Conservation (phyloP, 2,329 filamentous ascomycete species). For the Aurifilum marmelostoma region DNA sequence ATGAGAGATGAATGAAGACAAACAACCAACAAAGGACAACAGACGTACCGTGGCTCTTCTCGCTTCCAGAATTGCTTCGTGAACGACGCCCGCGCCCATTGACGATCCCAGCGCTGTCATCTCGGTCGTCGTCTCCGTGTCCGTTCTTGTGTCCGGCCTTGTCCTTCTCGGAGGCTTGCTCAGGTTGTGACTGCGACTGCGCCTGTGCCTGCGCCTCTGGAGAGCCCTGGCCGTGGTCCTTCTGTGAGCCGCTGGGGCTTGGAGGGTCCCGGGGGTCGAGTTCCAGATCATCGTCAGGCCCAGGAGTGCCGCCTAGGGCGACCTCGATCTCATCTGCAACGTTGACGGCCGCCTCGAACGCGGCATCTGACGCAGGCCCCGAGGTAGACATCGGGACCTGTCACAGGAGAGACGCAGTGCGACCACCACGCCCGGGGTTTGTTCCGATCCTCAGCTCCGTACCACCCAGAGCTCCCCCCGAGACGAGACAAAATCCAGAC, state of each 20-base stretch:
- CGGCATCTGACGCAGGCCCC: slow-evolving; percentile 24
- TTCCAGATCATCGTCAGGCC: slow-evolving; percentile 8
- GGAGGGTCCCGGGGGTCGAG: slow-evolving; percentile 6
- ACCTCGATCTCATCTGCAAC: slow-evolving; percentile 29
- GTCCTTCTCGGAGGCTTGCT: slow-evolving; percentile 9
- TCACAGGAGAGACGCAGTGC: slow-evolving; percentile 25
- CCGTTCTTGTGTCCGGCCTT: neutral
- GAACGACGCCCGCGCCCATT: slow-evolving; percentile 5
- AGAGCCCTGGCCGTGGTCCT: slow-evolving; percentile 5
- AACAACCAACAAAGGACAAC: neutral
- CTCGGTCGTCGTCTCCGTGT: neutral
- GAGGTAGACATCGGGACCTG: slow-evolving; percentile 28
- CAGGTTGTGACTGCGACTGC: slow-evolving; percentile 15
- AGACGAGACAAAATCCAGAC: slow-evolving; percentile 13
- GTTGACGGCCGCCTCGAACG: slow-evolving; percentile 26
- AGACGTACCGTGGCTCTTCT: slow-evolving; percentile 16
- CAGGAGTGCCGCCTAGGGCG: slow-evolving; percentile 20
- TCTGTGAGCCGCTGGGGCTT: slow-evolving; percentile 5
- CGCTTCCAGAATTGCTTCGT: slow-evolving; percentile 22
- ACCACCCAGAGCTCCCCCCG: neutral
- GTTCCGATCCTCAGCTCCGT: neutral
- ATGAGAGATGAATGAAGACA: neutral
- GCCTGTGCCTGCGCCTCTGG: slow-evolving; percentile 8
- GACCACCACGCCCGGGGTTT: slow-evolving; percentile 11
- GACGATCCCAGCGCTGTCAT: slow-evolving; percentile 1